Base-by-base conservation (phyloP, 2,329 filamentous ascomycete genomes). In the Ceratocystiopsis minuta region DNA sequence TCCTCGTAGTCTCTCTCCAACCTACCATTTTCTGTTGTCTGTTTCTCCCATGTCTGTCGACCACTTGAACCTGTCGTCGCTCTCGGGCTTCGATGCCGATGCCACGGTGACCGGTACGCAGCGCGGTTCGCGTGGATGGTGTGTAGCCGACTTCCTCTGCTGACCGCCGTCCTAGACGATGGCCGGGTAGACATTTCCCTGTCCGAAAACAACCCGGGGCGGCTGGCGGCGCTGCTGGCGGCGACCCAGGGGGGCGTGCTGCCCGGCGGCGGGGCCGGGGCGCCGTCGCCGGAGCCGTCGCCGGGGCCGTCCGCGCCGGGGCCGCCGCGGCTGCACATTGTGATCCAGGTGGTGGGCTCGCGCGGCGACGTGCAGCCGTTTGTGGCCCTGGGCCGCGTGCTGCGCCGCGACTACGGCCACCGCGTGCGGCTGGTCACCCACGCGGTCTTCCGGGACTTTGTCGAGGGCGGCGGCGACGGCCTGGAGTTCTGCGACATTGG, bases 111-210 rank as follows among this genome's bases (percentile, higher is more conserved):
- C 68, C 38, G 62, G 71, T 73, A 54, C 45, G 52, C 40, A 9
- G 7, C 24, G 6, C 6, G 5, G 24, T 28, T 20, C 7, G 7
- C 24, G 6, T 2, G 24, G 7, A 28, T 10, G 24, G 24, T 20
- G 6, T 28, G 24, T n/a, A n/a, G 9, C 24, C 11, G 24, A 10
- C 7, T 28, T 28, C 4, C 7, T 28, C 11, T 28, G 24, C 24
- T 28, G 24, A 28, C 24, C n/a, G n/a, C n/a, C 7, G 2, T 28
- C 20, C 9, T 41, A 75, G 80, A 72, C 46, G 79, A 87, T 60
- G 83, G 83, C 18, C 74, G 84, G 53, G 68, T 90, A 51, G 76
- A 85, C 53, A 85, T 90, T 61, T 78, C 76, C 47, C 83, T 90
- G 59, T 76, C 79, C 53, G 78, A 85, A 55, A 78, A 74, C 49